Conservation (phyloP, 371 early-diverging fungal genomes). For the Rhizopus arrhizus region DNA sequence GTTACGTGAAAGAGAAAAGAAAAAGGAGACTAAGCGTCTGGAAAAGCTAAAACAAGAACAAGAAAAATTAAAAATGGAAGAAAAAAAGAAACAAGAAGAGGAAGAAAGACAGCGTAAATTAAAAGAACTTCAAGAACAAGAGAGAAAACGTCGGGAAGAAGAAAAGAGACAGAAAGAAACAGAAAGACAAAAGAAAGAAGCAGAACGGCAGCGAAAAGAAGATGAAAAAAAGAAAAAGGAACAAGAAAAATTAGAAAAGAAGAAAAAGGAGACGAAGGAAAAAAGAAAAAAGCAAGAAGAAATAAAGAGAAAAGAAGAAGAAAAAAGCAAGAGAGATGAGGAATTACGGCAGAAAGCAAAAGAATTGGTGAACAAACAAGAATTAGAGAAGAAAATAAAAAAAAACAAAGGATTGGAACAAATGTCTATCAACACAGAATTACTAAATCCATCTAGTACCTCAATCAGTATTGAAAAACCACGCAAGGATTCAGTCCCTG, state of each 20-base stretch:
- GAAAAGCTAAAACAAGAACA: slow-evolving; percentile 41
- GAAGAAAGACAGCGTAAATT: slow-evolving; percentile 34
- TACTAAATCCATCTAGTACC: slow-evolving; percentile 1
- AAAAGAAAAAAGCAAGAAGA: slow-evolving; percentile 57
- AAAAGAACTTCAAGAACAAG: slow-evolving; percentile 43
- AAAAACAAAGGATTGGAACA: slow-evolving; percentile 31
- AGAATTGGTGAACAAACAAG: no score
- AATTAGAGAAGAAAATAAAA: no score
- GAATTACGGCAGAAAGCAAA: not conserved
- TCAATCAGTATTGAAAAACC: slow-evolving; percentile 26
- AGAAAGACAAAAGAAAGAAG: slow-evolving; percentile 34
- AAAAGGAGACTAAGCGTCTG: slow-evolving; percentile 58
- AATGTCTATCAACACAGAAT: slow-evolving; percentile 20
- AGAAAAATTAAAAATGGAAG: slow-evolving; percentile 41
- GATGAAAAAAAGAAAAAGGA: slow-evolving; percentile 23
- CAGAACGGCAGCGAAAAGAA: slow-evolving; percentile 28
- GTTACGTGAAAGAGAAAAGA: slow-evolving; percentile 67
- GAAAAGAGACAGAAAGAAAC: slow-evolving; percentile 35
- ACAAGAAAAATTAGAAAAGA: slow-evolving; percentile 10
- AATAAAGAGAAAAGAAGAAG: slow-evolving; percentile 50
- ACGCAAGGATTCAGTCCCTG: slow-evolving; percentile 19
- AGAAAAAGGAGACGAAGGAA: slow-evolving; percentile 40
- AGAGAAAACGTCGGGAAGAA: slow-evolving; percentile 56
- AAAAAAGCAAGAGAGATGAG: slow-evolving; percentile 47
- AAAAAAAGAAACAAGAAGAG: slow-evolving; percentile 44